A percentile compares a stretch with the other conserved stretches of the same genome.
Evolutionary conservation across 2,329 filamentous ascomycete species (phyloP).

Genomic region (Hypoxylon sp.): DNA sequence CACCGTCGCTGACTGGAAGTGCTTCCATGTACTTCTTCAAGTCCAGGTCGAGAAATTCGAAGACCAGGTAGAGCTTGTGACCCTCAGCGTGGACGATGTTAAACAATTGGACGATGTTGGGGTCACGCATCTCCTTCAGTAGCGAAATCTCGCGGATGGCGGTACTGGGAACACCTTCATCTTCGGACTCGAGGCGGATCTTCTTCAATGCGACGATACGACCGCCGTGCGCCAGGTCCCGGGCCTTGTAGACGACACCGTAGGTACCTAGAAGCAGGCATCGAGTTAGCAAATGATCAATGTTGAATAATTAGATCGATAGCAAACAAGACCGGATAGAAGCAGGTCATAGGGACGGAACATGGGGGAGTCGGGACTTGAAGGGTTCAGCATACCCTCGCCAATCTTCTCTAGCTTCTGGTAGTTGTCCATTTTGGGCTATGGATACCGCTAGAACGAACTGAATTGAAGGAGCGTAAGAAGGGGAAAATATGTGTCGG

Average conservation of each 20-base stretch:
- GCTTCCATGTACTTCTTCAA: constrained; percentile 98
- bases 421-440: constrained; percentile 85
- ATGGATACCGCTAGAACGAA: constrained; percentile 17
- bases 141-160: constrained; percentile 95
- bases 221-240: constrained; percentile 84
- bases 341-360: constrained; percentile 10
- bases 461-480: constrained; percentile 31
- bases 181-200: constrained; percentile 94
- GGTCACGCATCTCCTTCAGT: constrained; percentile 93
- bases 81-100: constrained; percentile 97
- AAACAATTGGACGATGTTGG: constrained; percentile 87
- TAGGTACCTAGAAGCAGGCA: constrained; percentile 78
- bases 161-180: constrained; percentile 92
- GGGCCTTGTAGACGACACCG: constrained; percentile 94
- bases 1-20: constrained; percentile 85
- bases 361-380: constrained; percentile 8
- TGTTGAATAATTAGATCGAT: constrained; percentile 4
- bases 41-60: constrained; percentile 91
- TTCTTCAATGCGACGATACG: constrained; percentile 95
- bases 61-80: constrained; percentile 94
- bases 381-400: constrained; percentile 74
- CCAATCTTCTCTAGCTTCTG: constrained; percentile 97
- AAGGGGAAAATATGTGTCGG: constrained; percentile 22
- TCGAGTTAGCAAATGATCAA: constrained; percentile 26
- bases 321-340: constrained; percentile 4